Conservation (phyloP, 495 filamentous ascomycete genomes). For the Penicillium turbatum region DNA sequence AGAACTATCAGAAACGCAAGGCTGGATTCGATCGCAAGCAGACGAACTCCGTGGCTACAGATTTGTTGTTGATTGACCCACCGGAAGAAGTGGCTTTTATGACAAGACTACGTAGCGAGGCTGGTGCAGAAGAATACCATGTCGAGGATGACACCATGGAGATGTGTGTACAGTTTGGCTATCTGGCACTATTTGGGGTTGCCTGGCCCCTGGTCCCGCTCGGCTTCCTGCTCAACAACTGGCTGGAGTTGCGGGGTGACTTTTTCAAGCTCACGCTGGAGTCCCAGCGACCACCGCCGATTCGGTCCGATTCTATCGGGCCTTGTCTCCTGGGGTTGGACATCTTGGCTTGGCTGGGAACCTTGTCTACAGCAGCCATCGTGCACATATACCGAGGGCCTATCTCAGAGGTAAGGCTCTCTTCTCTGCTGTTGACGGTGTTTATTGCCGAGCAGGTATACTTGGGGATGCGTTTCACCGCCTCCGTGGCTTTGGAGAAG, state of each 20-base stretch:
- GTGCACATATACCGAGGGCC: slow-evolving; percentile 77
- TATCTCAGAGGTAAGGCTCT: slow-evolving; percentile 58
- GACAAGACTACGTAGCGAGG: slow-evolving; percentile 72
- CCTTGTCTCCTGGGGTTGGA: slow-evolving; percentile 81
- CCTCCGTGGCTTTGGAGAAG: slow-evolving; percentile 63
- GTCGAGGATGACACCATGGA: slow-evolving; percentile 52
- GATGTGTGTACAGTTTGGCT: slow-evolving; percentile 56
- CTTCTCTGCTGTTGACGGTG: slow-evolving; percentile 72
- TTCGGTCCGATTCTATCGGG: slow-evolving; percentile 86
- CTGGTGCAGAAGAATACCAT: slow-evolving; percentile 77
- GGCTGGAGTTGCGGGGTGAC: slow-evolving; percentile 88
- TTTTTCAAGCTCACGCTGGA: slow-evolving; percentile 88
- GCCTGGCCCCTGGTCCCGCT: slow-evolving; percentile 86
- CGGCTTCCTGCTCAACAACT: slow-evolving; percentile 90
- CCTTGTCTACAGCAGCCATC: slow-evolving; percentile 74
- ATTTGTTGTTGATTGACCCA: slow-evolving; percentile 42
- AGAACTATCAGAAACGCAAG: slow-evolving; percentile 28
- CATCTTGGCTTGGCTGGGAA: slow-evolving; percentile 88
- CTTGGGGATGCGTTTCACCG: slow-evolving; percentile 60
- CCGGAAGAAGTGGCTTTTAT: slow-evolving; percentile 73
- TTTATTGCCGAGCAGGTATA: slow-evolving; percentile 82
- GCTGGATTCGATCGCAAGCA: slow-evolving; percentile 15
- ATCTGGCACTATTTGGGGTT: slow-evolving; percentile 83
- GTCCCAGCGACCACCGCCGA: slow-evolving; percentile 83
- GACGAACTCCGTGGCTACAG: slow-evolving; percentile 26